Percentiles rank a stretch among this genome's conserved stretches.
phyloP scores from a whole-genome alignment of 2,329 filamentous ascomycete species.

The Mycocentrospora acerina region DNA sequence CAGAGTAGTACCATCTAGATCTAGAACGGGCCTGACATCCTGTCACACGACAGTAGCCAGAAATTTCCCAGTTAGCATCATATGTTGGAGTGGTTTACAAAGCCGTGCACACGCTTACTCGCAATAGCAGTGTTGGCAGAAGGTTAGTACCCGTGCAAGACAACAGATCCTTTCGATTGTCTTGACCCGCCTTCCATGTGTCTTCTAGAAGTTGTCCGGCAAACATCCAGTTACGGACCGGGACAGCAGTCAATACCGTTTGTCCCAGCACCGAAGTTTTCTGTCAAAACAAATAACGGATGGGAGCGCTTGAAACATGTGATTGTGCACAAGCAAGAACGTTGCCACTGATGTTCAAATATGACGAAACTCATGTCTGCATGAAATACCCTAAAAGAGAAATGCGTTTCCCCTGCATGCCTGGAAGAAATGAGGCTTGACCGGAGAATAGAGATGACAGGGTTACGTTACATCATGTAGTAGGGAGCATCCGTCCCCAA shows the following conservation, averaged over 20 bases:
- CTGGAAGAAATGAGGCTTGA: too few relatives aligned
- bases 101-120: constrained; percentile 24
- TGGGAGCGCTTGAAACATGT: too few relatives aligned
- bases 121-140: constrained; percentile 6
- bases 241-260: not conserved
- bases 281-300: not conserved
- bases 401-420: too few relatives aligned
- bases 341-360: too few relatives aligned
- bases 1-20: constrained; percentile 18
- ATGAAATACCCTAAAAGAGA: too few relatives aligned
- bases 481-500: too few relatives aligned
- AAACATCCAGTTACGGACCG: too few relatives aligned
- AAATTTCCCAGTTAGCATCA: constrained; percentile 15
- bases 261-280: not conserved
- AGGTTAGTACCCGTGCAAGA: not conserved
- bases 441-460: too few relatives aligned
- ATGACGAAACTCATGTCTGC: too few relatives aligned
- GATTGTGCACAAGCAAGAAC: too few relatives aligned
- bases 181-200: constrained; percentile 18
- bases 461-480: too few relatives aligned
- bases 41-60: constrained; percentile 30
- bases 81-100: constrained; percentile 18
- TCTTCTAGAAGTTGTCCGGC: constrained; percentile 17
- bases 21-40: constrained; percentile 19
- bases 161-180: constrained; percentile 10